A percentile compares a stretch with the other conserved stretches of the same genome.
phyloP scores from a whole-genome alignment of 208 protist genomes.

The Leptomonas seymouri region DNA sequence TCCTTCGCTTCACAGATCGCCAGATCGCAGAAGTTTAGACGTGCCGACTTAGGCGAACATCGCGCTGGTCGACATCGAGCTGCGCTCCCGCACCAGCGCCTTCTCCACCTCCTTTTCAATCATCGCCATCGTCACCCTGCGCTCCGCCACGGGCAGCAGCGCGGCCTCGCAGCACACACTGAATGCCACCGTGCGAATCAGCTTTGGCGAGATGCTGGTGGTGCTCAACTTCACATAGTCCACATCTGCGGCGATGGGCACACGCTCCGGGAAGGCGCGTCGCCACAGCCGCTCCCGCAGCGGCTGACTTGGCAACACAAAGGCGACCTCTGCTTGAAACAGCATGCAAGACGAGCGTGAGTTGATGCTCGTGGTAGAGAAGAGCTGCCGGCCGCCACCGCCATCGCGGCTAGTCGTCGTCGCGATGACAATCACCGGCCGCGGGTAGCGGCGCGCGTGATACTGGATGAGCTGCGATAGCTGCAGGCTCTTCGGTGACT shows the following conservation, averaged over 20 bases:
- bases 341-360: conserved; percentile 47
- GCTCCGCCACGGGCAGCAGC: conserved; percentile 45
- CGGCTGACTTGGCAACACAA: conserved; percentile 52
- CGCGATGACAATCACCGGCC: conserved; percentile 82
- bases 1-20: too few relatives aligned
- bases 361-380: conserved; percentile 46
- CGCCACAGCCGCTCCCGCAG: conserved; percentile 79
- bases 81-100: conserved; percentile 47
- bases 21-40: too few relatives aligned
- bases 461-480: conserved; percentile 83
- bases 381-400: conserved; percentile 27
- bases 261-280: conserved; percentile 66
- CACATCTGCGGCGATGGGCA: conserved; percentile 59
- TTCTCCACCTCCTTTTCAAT: conserved; percentile 65
- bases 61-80: conserved; percentile 33
- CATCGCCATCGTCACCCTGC: conserved; percentile 72
- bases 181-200: conserved; percentile 79
- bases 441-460: conserved; percentile 70
- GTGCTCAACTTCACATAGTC: conserved; percentile 64
- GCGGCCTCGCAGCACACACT: conserved; percentile 75
- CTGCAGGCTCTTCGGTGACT: conserved; percentile 63
- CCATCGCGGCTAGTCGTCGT: conserved; percentile 55
- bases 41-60: conserved; percentile 83
- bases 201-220: conserved; percentile 58
- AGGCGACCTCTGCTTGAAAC: conserved; percentile 65